Base-by-base conservation (phyloP, 495 filamentous ascomycete genomes). In the Parmelia sp. region DNA sequence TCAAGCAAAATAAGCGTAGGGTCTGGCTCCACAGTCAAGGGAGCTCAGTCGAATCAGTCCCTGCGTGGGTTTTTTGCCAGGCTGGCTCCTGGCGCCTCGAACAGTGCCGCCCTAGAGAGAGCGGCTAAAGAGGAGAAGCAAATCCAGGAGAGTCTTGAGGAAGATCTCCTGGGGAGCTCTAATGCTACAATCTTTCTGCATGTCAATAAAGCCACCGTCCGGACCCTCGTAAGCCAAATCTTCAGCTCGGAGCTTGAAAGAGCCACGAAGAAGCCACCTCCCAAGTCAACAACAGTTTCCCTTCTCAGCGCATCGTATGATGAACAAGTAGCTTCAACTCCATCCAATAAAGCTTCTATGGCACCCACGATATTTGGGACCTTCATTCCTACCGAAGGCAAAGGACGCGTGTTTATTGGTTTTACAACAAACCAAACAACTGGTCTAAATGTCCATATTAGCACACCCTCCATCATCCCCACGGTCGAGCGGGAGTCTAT, bases 401-500 rank as follows among this genome's bases (percentile, higher is more conserved):
- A 86, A 53, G 95, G 95, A 31, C 84, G 88, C 59, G 86, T 99
- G 39, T 99, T 97, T 72, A 99, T 99, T 69, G 95, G 95, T 2
- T 97, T 97, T 73, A 93, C 94, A 31, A 99, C 95, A 5, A 89
- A 90, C 56, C 95, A 99, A 75, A 99, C 95, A 1, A 99, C 95
- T 4, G 92, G 92, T 33, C 86, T 92, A 17, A 89, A 91, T 39
- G 90, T 91, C 69, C 95, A 99, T 75, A 88, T 99, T n/a, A 96
- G 92, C n/a, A 95, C 95, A 1, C 92, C 92, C 10, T 96, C 93
- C 21, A 87, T 97, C 45, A 97, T 99, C 66, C 95, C 95, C 4
- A 99, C 95, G 0, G 95, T 97, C n/a, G 95, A 99, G 77, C 85
- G 95, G 62, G 95, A 99, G 74, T 91, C 88, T 58, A 96, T 97